Percentiles rank a stretch among this genome's conserved stretches.
Evolutionary conservation across 768 basidiomycete genomes (phyloP).

Genomic region (Leccinellum albellum): DNA sequence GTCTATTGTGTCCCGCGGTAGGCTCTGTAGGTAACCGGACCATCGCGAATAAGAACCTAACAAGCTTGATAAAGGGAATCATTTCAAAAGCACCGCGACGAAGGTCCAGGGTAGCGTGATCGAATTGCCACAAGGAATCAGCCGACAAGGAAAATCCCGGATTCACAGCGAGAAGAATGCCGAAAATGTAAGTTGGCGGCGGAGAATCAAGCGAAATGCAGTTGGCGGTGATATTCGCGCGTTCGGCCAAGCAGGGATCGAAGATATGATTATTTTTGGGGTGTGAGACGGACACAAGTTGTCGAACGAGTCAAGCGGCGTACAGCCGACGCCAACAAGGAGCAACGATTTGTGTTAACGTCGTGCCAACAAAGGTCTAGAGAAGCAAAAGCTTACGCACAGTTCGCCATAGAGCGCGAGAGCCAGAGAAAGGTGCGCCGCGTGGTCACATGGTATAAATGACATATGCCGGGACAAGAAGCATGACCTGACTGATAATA

Average conservation of each 20-base stretch:
- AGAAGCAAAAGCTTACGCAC: conserved; percentile 37
- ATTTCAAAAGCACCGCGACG: neutral
- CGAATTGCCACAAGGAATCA: conserved; percentile 9
- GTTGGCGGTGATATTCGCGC: conserved; percentile 21
- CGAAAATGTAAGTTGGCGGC: conserved; percentile 8
- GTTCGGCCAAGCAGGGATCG: conserved; percentile 4
- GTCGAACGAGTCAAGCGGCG: conserved; percentile 7
- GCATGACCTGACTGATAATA: conserved; percentile 61
- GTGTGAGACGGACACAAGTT: conserved; percentile 11
- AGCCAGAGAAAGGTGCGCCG: conserved; percentile 57
- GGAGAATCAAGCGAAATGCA: conserved; percentile 16
- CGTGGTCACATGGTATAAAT: conserved; percentile 48
- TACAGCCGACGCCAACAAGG: conserved; percentile 12
- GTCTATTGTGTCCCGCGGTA: conserved; percentile 50
- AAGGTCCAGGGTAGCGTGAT: conserved; percentile 6
- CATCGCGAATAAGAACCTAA: conserved; percentile 50
- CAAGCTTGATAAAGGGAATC: conserved; percentile 37
- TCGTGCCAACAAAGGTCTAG: conserved; percentile 1
- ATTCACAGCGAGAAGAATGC: conserved; percentile 14
- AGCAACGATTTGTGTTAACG: conserved; percentile 4
- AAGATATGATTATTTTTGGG: conserved; percentile 17
- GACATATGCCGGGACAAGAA: conserved; percentile 43
- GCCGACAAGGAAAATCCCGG: conserved; percentile 24
- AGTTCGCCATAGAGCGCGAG: conserved; percentile 63
- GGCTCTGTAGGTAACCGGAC: conserved; percentile 62